phyloP scores from a whole-genome alignment of 192 early-diverging fungal species.

The Fimicolochytrium jonesii region DNA sequence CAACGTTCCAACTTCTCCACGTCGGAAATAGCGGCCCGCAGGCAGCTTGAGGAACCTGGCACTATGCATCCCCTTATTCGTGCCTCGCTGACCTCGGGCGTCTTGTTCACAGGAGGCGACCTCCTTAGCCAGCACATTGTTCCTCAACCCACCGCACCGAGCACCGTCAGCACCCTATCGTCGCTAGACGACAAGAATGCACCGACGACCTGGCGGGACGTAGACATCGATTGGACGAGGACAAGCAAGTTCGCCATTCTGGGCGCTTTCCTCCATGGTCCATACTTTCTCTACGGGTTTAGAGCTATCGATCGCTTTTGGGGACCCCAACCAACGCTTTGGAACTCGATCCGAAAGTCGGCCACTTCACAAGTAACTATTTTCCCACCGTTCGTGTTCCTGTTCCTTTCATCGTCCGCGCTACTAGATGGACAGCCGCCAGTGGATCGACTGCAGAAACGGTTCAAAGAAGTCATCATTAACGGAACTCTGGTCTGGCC shows the following conservation, averaged over 20 bases:
- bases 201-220: too few relatives aligned
- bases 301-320: conserved; percentile 21
- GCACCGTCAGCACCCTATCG: too few relatives aligned
- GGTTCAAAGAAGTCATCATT: conserved; percentile 16
- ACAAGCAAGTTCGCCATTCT: conserved; percentile 22
- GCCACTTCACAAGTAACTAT: conserved; percentile 16
- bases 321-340: conserved; percentile 11
- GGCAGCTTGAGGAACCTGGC: too few relatives aligned
- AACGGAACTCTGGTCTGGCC: conserved; percentile 30
- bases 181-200: too few relatives aligned
- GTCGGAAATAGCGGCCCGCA: too few relatives aligned
- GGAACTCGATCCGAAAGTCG: conserved; percentile 16
- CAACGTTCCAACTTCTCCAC: too few relatives aligned
- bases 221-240: conserved; percentile 19
- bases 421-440: conserved; percentile 18
- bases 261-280: conserved; percentile 35
- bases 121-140: conserved; percentile 28
- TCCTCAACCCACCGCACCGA: background rate
- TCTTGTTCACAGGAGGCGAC: conserved; percentile 26
- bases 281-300: conserved; percentile 30
- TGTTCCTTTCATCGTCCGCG: conserved; percentile 12
- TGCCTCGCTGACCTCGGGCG: conserved; percentile 23
- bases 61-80: conserved; percentile 2
- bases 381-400: conserved; percentile 16
- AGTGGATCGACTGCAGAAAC: background rate